Evolutionary conservation across 2,329 filamentous ascomycete species (phyloP).

Genomic region (Pseudogymnoascus sp.): DNA sequence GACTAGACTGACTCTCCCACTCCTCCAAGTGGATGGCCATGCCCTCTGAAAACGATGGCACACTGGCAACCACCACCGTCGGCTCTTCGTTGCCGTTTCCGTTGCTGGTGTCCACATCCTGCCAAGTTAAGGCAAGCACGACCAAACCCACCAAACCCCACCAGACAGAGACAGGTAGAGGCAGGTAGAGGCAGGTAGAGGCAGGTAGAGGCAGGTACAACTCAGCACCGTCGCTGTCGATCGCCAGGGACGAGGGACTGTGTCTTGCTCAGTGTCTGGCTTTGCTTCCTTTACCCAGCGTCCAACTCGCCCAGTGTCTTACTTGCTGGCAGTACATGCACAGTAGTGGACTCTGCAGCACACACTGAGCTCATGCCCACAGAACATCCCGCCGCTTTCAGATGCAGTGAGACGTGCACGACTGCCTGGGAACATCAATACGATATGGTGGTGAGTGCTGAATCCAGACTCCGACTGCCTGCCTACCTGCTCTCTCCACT

Average conservation of each 20-base stretch:
- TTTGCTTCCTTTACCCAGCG: neutral
- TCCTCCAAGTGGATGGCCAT: neutral
- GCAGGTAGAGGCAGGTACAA: neutral
- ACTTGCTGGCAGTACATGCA: constrained; percentile 2
- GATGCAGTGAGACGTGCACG: neutral
- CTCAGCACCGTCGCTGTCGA: neutral
- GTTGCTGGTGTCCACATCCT: neutral
- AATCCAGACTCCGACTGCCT: neutral
- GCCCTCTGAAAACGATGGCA: neutral
- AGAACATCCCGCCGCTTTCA: neutral
- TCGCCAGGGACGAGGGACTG: neutral
- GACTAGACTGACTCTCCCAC: neutral
- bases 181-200: neutral
- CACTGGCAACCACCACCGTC: neutral
- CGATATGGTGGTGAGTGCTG: neutral
- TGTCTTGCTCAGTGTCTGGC: neutral
- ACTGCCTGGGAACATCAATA: neutral
- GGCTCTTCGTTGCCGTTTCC: neutral
- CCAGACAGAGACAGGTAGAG: neutral
- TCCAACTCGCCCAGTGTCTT: neutral
- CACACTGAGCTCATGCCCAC: neutral
- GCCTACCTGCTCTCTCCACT: neutral
- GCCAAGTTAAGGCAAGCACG: neutral
- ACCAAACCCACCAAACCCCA: neutral
- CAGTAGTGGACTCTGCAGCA: neutral